Evolutionary conservation across 2,329 filamentous ascomycete species (phyloP), one percentile per base, ranked within the genome.

Genomic region (Fusarium sp.): DNA sequence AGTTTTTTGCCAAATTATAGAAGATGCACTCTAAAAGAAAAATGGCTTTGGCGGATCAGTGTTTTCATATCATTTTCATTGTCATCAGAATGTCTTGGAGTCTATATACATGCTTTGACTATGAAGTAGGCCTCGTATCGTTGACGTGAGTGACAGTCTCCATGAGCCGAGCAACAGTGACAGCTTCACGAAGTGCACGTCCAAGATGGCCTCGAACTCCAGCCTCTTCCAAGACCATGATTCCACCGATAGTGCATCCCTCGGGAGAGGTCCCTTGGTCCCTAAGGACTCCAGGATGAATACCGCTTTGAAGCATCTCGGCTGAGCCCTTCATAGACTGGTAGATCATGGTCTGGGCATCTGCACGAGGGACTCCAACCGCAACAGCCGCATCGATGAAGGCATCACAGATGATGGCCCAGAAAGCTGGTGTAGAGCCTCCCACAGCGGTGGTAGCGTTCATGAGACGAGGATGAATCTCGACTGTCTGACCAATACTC

Each of bases 351-450:
- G 86, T 80, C 69, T 89, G 87, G 0, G 90, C 90, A 73, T 88
- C 85, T 3, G 86, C 86, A 13, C 89, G 80, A 0, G 89, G 89
- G 18, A 92, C 77, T 0, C 90, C 90, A 81, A 91, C 90, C 0
- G 90, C 89, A 0, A 92, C 89, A 0, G 87, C 88, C 0, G 89
- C 90, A 68, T 91, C 89, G 3, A 89, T 88, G 64, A 91, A 83
- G 0, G 88, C 88, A 71, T 92, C 90, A 14, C 88, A 83, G 6
- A 92, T 84, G 10, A 92, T 81, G 0, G 89, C 88, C 68, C 88
- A 89, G 81, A 92, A 91, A 0, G 90, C 90, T 0, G 89, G 90
- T 0, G 89, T 90, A 3, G 88, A 91, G 0, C 89, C 89, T 69
- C 88, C 90, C 1, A 92, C 84, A 0, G 90, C 89, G 0, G 89